Evolutionary conservation across 2,329 filamentous ascomycete genomes (phyloP), one percentile per base, ranked within the genome.

Genomic region (Epichloe sibirici): DNA sequence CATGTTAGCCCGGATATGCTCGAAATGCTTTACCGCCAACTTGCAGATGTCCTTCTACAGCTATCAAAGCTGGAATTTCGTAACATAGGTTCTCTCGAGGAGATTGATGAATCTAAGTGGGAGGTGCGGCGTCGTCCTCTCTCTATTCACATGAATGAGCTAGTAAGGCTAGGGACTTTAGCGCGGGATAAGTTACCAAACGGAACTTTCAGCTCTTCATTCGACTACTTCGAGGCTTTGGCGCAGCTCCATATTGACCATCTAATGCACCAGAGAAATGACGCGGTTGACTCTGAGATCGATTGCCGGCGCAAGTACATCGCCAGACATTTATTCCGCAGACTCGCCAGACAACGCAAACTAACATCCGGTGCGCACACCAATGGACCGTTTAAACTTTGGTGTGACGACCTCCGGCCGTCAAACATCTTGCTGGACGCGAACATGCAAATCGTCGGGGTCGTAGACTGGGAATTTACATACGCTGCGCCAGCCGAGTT

Each of bases 381-480:
- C 0, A 57, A 57, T 2, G 54, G 28, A 2, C 47, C 48, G 11
- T 57, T 58, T 34, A 52, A 49, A 28, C 56, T 69, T 7, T 69
- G 57, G 53, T 59, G 56, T 45, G 64, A 68, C 45, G 65, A 68
- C 48, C 61, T 69, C n/a, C 53, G 61, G 8, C 58, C 65, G 13
- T 56, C 57, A 5, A 70, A 70, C 40, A 55, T 68, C 23, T 57
- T 71, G 3, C 6, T 69, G 3, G 57, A 65, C 37, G 53, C 58
- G 3, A 46, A 62, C 15, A 46, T 64, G 3, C 50, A 58, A 0
- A 55, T 71, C 1, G 59, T 62, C 13, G 65, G 60, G 4, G 60
- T 69, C 0, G 66, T 74, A 5, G 69, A 73, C 55, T 73, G 68
- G 68, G 71, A 73, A 57, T 69, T 67, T 51, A 56, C 65, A 0